These are phyloP conservation scores for Trypanosoma lewisi DNA, from an alignment of 208 protist species.

Conservation along the genomic window DNA sequence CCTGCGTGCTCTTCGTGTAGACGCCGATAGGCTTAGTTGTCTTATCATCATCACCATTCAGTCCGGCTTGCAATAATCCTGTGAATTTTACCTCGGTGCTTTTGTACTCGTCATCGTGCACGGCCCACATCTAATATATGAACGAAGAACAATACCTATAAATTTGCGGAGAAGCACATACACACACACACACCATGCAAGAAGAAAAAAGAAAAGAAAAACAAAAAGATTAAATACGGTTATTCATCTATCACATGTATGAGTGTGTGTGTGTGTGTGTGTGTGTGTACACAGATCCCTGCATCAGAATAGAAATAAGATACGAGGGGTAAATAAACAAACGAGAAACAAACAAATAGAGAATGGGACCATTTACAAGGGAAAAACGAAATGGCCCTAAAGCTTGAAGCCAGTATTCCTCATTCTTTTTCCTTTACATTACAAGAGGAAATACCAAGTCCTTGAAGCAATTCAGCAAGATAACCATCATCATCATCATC, in stretches of 20 bases:
- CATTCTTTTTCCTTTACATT: background rate
- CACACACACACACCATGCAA: too few relatives aligned
- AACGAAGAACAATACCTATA: background rate
- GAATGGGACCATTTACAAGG: background rate
- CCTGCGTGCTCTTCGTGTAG: constrained; percentile 80
- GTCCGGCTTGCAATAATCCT: constrained; percentile 43
- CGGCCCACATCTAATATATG: constrained; percentile 70
- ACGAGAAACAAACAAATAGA: constrained; percentile 8
- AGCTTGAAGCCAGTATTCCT: constrained; percentile 4
- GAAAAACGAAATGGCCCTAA: background rate
- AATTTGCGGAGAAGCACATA: constrained; percentile 69
- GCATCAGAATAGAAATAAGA: too few relatives aligned
- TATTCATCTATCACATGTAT: too few relatives aligned
- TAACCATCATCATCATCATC: background rate
- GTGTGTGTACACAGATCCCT: too few relatives aligned
- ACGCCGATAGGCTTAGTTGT: constrained; percentile 36
- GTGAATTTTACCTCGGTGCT: constrained; percentile 46
- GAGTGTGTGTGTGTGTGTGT: too few relatives aligned
- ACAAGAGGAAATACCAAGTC: background rate
- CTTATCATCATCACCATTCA: constrained; percentile 38
- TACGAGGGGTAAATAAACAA: constrained; percentile 2
- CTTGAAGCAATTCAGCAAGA: constrained; percentile 13
- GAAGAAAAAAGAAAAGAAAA: constrained; percentile 19
- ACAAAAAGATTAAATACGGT: constrained; percentile 10
- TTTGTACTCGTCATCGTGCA: constrained; percentile 83